phyloP scores from a whole-genome alignment of 179 eudicot genomes.

The Drosera spatulata region DNA sequence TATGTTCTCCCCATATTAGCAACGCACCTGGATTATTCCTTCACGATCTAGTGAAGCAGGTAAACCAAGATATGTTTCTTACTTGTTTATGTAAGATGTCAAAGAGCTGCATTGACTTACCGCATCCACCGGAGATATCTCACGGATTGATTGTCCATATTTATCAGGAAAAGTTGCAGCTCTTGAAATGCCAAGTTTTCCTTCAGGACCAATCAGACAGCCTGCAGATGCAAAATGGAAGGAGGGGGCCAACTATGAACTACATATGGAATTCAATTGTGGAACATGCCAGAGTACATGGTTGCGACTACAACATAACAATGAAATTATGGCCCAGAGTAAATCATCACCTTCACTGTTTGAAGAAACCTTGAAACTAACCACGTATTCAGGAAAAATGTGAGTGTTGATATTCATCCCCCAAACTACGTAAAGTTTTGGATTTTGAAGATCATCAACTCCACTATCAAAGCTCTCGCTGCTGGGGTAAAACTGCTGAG shows the following conservation, averaged over 20 bases:
- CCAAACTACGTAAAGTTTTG: constrained; percentile 69
- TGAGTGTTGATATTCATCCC: constrained; percentile 77
- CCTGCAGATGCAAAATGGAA: constrained; percentile 27
- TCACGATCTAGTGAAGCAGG: too few species aligned
- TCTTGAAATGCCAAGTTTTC: constrained; percentile 19
- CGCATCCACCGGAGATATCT: constrained; percentile 16
- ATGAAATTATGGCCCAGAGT: neutral
- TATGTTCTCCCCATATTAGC: too few species aligned
- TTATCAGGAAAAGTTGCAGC: neutral
- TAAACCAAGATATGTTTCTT: too few species aligned
- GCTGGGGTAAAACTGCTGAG: constrained; percentile 83
- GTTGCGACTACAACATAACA: neutral
- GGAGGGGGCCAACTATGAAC: neutral
- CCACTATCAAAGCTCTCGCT: constrained; percentile 78
- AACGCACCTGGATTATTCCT: too few species aligned
- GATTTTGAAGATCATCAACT: constrained; percentile 75
- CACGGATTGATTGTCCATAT: constrained; percentile 15
- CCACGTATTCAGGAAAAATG: constrained; percentile 70
- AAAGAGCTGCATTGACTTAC: constrained; percentile 16
- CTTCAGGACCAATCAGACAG: constrained; percentile 15
- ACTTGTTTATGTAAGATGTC: too few species aligned
- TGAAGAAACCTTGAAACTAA: constrained; percentile 74
- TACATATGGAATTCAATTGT: neutral
- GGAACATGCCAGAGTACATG: neutral
- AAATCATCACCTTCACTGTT: constrained; percentile 55